Conservation (phyloP, 1,284 basidiomycete genomes). For the Cryptococcus floricola region DNA sequence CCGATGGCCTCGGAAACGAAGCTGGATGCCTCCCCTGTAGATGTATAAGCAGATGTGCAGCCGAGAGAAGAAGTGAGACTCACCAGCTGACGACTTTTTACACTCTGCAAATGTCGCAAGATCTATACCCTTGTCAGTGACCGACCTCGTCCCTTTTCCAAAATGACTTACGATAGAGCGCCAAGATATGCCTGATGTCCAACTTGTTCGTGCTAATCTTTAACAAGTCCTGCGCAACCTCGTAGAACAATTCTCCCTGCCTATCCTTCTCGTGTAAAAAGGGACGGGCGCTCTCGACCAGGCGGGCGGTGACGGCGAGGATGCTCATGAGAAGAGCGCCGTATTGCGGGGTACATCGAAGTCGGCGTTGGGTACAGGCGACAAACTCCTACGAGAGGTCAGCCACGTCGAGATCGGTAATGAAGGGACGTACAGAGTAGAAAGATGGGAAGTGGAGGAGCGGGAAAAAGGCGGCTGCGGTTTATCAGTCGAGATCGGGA, state of each 20-base stretch:
- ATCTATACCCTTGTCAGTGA: neutral
- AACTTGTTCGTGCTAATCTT: conserved; percentile 12
- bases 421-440: conserved; percentile 4
- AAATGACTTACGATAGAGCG: conserved; percentile 10
- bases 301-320: conserved; percentile 9
- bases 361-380: conserved; percentile 10
- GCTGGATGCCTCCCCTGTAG: conserved; percentile 8
- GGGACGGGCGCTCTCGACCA: conserved; percentile 6
- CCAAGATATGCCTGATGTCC: conserved; percentile 14
- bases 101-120: conserved; percentile 1
- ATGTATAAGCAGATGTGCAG: neutral
- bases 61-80: neutral
- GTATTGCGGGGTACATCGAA: conserved; percentile 13
- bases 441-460: conserved; percentile 13
- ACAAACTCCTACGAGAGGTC: conserved; percentile 7
- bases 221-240: conserved; percentile 13
- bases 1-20: conserved; percentile 14
- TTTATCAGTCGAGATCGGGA: neutral
- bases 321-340: conserved; percentile 15
- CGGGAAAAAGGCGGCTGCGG: conserved; percentile 15
- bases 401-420: neutral
- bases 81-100: neutral
- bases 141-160: neutral
- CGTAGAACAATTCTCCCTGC: conserved; percentile 8
- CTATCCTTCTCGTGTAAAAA: conserved; percentile 4